Conservation (phyloP, 495 filamentous ascomycete genomes). For the Sphaerosporella brunnea region DNA sequence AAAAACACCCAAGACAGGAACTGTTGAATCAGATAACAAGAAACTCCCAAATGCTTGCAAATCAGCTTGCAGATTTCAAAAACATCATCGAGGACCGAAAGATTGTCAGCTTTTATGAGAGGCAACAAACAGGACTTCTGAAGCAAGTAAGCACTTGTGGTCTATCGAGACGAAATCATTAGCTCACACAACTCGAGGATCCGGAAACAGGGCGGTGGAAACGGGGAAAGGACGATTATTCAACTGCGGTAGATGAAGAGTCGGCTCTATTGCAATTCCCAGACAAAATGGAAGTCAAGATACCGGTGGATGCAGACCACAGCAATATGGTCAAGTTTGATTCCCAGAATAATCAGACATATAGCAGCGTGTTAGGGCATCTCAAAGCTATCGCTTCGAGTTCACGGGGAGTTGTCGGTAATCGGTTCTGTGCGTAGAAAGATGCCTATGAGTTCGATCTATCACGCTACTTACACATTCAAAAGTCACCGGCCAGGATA, state of each 20-base stretch:
- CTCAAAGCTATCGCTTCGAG: background rate
- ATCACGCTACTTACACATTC: background rate
- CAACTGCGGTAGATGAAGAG: background rate
- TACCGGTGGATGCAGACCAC: conserved; percentile 2
- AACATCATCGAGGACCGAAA: background rate
- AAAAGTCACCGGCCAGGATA: background rate
- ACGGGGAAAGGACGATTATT: background rate
- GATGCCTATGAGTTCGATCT: background rate
- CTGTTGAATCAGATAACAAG: background rate
- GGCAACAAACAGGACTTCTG: background rate
- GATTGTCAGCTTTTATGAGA: conserved; percentile 6
- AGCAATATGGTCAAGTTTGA: conserved; percentile 8
- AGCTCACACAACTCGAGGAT: too few relatives aligned
- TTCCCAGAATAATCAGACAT: background rate
- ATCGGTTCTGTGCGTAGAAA: background rate
- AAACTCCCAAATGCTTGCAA: background rate
- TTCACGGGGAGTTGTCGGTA: background rate
- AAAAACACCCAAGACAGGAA: background rate
- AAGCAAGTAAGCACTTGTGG: too few relatives aligned
- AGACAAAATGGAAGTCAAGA: background rate
- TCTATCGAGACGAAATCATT: too few relatives aligned
- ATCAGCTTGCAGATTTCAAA: conserved; percentile 1
- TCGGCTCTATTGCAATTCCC: conserved; percentile 2
- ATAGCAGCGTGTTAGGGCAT: background rate
- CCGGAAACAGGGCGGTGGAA: background rate